Conservation (phyloP, 768 basidiomycete species). For the Cystofilobasidium macerans region DNA sequence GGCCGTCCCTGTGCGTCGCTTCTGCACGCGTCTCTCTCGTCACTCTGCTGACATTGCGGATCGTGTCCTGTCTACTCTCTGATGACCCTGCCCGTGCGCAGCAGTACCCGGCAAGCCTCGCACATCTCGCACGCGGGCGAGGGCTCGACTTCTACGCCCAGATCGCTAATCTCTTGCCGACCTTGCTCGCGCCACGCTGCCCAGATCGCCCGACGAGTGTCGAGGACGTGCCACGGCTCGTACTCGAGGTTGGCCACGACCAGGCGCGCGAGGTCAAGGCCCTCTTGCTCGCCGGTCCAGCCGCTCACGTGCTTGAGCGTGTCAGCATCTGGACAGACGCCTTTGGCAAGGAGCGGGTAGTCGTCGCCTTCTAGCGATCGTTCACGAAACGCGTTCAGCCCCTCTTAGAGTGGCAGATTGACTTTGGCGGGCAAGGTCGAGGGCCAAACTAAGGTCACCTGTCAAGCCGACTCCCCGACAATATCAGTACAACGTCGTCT, state of each 20-base stretch:
- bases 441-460: too few relatives aligned
- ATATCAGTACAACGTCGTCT: too few relatives aligned
- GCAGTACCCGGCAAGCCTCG: constrained; percentile 10
- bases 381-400: too few relatives aligned
- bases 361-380: neutral
- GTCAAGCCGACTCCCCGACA: too few relatives aligned
- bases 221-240: neutral
- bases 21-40: neutral
- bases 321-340: neutral
- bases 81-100: neutral
- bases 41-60: neutral
- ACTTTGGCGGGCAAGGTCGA: too few relatives aligned
- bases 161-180: constrained; percentile 7
- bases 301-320: neutral
- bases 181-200: neutral
- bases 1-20: too few relatives aligned
- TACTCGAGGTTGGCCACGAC: constrained; percentile 5
- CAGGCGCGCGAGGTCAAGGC: neutral
- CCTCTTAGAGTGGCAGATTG: too few relatives aligned
- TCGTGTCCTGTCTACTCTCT: neutral
- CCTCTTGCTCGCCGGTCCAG: neutral
- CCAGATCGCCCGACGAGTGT: neutral
- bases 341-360: neutral
- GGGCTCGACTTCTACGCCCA: constrained; percentile 24
- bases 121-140: neutral